phyloP scores from a whole-genome alignment of 2,329 filamentous ascomycete genomes.

The Rhynchosporium agropyri region DNA sequence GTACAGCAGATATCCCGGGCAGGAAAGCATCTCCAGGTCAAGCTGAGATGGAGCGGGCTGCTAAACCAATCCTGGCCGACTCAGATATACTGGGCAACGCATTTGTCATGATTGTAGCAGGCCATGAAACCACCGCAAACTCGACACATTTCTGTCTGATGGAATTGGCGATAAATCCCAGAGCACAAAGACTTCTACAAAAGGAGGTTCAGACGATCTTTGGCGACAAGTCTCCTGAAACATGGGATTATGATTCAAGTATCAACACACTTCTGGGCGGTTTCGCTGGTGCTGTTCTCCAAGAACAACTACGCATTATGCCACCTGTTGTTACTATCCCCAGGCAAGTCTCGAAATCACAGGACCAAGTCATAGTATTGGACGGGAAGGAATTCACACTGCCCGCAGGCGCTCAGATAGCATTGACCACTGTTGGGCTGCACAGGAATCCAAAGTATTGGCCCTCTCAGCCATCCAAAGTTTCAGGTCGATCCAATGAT shows the following conservation, averaged over 20 bases:
- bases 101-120: constrained; percentile 69
- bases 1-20: constrained; percentile 16
- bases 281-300: constrained; percentile 74
- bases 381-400: constrained; percentile 60
- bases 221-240: constrained; percentile 55
- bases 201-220: constrained; percentile 69
- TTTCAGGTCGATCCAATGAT: constrained; percentile 53
- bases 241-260: constrained; percentile 72
- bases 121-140: constrained; percentile 81
- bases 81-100: constrained; percentile 74
- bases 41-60: constrained; percentile 54
- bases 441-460: constrained; percentile 75
- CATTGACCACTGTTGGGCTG: constrained; percentile 56
- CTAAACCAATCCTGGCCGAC: constrained; percentile 57
- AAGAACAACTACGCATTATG: constrained; percentile 74
- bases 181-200: constrained; percentile 67
- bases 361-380: constrained; percentile 60
- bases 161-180: constrained; percentile 66
- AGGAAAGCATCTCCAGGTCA: constrained; percentile 48
- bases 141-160: constrained; percentile 71
- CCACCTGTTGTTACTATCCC: constrained; percentile 74
- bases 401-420: constrained; percentile 59
- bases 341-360: constrained; percentile 57
- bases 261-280: constrained; percentile 68
- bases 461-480: constrained; percentile 50